These are phyloP conservation scores for Apiotrichum sp. DNA, from an alignment of 1,284 basidiomycete species.

Conservation along the genomic window DNA sequence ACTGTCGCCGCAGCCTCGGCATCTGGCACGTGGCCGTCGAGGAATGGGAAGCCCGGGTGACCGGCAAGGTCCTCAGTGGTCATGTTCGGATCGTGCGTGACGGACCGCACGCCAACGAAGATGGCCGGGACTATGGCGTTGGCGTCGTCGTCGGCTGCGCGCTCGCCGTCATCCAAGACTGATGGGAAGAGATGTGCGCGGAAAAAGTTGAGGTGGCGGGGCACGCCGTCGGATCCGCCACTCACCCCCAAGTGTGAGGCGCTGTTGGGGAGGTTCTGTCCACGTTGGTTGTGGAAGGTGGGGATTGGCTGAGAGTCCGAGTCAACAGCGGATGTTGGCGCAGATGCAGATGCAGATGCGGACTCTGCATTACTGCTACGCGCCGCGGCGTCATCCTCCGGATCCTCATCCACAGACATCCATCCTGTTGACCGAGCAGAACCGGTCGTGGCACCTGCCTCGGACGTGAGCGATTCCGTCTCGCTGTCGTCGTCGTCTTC, in stretches of 20 bases:
- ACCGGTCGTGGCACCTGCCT: too few relatives aligned
- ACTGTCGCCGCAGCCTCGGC: not conserved
- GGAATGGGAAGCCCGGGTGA: constrained; percentile 38
- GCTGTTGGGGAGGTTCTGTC: constrained; percentile 24
- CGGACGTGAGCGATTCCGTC: too few relatives aligned
- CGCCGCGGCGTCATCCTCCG: too few relatives aligned
- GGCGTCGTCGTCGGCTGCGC: constrained; percentile 13
- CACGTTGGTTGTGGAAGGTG: constrained; percentile 30
- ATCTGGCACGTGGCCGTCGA: constrained; percentile 31
- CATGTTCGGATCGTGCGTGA: constrained; percentile 31
- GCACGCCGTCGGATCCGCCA: constrained; percentile 25
- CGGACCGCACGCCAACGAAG: constrained; percentile 43
- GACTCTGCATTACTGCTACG: too few relatives aligned
- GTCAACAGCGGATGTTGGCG: not conserved
- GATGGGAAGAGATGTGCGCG: constrained; percentile 45
- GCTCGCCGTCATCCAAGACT: constrained; percentile 7
- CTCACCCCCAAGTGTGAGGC: constrained; percentile 18
- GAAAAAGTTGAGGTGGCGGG: constrained; percentile 45
- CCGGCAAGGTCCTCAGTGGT: constrained; percentile 36
- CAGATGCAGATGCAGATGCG: not conserved
- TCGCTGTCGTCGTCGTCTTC: constrained; percentile 9
- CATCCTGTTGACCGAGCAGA: too few relatives aligned
- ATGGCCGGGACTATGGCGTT: constrained; percentile 40
- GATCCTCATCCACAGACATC: too few relatives aligned
- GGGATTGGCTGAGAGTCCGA: constrained; percentile 18